Evolutionary conservation across 1,284 basidiomycete genomes (phyloP).

Genomic region (Leccinum pachyderme): DNA sequence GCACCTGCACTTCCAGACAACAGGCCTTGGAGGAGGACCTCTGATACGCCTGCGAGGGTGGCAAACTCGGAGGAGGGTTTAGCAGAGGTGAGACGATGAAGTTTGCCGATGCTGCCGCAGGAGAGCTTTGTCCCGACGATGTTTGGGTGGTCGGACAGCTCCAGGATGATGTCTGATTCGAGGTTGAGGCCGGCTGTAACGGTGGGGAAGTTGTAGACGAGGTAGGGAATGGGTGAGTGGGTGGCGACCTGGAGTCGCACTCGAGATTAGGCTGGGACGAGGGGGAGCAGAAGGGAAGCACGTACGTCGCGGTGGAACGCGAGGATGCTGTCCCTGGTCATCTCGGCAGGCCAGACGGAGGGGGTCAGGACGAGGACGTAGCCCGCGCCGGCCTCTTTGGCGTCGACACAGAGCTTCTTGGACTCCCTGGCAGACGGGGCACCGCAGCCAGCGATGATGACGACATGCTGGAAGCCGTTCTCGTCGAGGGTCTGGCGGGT

Average conservation of each 20-base stretch:
- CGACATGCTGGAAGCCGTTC: conserved; percentile 63
- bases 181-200: conserved; percentile 85
- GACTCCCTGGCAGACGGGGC: conserved; percentile 81
- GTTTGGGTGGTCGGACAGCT: conserved; percentile 78
- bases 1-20: conserved; percentile 66
- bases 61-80: conserved; percentile 55
- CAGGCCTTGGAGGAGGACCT: conserved; percentile 68
- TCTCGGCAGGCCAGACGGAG: conserved; percentile 62
- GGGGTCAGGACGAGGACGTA: conserved; percentile 76
- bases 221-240: conserved; percentile 77
- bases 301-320: conserved; percentile 62
- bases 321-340: conserved; percentile 60
- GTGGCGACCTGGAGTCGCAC: conserved; percentile 69
- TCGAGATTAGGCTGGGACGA: conserved; percentile 9
- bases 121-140: conserved; percentile 89
- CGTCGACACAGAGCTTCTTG: conserved; percentile 75
- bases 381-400: conserved; percentile 77
- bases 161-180: conserved; percentile 76
- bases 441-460: conserved; percentile 86
- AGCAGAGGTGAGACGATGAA: conserved; percentile 67
- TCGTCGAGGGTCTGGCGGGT: conserved; percentile 75
- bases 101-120: conserved; percentile 83
- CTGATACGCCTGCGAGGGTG: conserved; percentile 63
- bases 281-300: neutral
- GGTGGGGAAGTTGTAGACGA: conserved; percentile 90